Evolutionary conservation across 2,329 filamentous ascomycete species (phyloP).

Genomic region (Xylaria sp.): DNA sequence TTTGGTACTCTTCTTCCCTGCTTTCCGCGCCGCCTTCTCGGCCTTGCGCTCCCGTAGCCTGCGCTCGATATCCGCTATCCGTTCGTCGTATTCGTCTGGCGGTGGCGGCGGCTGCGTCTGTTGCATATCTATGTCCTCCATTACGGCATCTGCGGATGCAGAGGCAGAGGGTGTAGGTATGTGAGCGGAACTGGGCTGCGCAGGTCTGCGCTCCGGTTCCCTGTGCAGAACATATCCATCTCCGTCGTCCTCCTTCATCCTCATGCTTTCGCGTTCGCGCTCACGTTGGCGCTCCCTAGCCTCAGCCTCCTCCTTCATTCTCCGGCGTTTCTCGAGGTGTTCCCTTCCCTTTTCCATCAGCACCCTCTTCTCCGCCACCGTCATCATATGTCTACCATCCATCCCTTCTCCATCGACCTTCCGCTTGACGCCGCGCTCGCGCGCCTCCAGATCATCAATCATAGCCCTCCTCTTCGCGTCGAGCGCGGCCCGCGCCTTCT

Average conservation of each 20-base stretch:
- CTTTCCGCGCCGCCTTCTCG: conserved; percentile 53
- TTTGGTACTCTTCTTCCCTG: conserved; percentile 52
- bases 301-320: conserved; percentile 56
- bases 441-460: conserved; percentile 85
- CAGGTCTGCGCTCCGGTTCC: conserved; percentile 2
- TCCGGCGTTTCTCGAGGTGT: conserved; percentile 55
- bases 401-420: conserved; percentile 55
- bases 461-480: conserved; percentile 78
- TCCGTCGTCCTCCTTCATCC: conserved; percentile 4
- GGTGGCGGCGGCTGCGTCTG: conserved; percentile 43
- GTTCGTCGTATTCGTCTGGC: conserved; percentile 52
- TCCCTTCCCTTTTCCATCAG: conserved; percentile 52
- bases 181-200: not conserved
- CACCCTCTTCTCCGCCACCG: conserved; percentile 42
- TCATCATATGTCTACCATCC: conserved; percentile 31
- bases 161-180: conserved; percentile 6
- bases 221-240: conserved; percentile 20
- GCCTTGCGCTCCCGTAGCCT: conserved; percentile 53
- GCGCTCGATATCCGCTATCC: conserved; percentile 58
- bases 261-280: conserved; percentile 52
- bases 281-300: conserved; percentile 55
- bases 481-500: conserved; percentile 77
- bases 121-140: conserved; percentile 52
- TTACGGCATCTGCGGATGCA: conserved; percentile 38
- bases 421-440: conserved; percentile 75